Evolutionary conservation across 106 monocot genomes (phyloP).

Genomic region (Posidonia australis): DNA sequence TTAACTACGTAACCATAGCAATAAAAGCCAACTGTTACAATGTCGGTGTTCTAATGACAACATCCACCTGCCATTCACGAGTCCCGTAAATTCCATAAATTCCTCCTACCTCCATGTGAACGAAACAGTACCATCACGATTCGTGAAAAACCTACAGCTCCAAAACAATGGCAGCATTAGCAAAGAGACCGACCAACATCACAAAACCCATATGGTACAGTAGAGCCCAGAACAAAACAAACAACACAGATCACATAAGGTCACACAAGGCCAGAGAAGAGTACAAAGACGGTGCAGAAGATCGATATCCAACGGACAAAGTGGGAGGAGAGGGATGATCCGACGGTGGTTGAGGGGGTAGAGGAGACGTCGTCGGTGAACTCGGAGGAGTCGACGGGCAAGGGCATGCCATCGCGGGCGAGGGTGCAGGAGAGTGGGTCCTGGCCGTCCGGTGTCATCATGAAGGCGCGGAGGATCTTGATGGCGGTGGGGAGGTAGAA

Average conservation of each 20-base stretch:
- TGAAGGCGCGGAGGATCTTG: constrained; percentile 51
- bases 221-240: neutral
- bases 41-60: too few relatives aligned
- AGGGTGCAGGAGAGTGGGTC: constrained; percentile 25
- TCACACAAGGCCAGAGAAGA: neutral
- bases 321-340: neutral
- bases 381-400: constrained; percentile 45
- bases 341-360: neutral
- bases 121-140: too few relatives aligned
- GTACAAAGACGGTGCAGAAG: neutral
- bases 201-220: neutral
- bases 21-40: too few relatives aligned
- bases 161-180: too few relatives aligned
- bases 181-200: too few relatives aligned
- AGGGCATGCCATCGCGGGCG: constrained; percentile 42
- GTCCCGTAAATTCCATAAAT: too few relatives aligned
- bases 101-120: too few relatives aligned
- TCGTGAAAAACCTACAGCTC: too few relatives aligned
- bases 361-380: constrained; percentile 15
- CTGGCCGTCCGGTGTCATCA: constrained; percentile 21
- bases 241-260: neutral
- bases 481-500: constrained; percentile 50
- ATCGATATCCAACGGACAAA: constrained; percentile 3
- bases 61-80: too few relatives aligned
- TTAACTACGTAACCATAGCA: too few relatives aligned